These are phyloP conservation scores for Massariosphaeria phaeospora DNA, from an alignment of 495 filamentous ascomycete genomes.

Conservation along the genomic window DNA sequence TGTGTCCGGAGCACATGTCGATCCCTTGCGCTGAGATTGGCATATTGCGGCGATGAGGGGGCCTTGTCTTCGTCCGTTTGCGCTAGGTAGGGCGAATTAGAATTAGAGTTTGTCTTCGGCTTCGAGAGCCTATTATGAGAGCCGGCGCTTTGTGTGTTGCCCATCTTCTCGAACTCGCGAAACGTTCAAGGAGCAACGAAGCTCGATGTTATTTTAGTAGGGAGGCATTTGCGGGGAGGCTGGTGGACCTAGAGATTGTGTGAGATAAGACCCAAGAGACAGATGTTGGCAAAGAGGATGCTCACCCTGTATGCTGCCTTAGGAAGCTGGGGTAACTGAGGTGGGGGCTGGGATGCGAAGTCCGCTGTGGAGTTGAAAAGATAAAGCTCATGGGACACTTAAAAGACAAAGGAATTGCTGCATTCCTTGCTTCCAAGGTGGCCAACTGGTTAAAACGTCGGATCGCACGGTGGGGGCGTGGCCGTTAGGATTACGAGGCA, in stretches of 20 bases:
- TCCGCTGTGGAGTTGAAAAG: background rate
- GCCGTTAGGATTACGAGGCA: conserved; percentile 17
- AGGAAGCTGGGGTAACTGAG: background rate
- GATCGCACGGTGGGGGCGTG: background rate
- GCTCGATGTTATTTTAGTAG: conserved; percentile 1
- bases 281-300: background rate
- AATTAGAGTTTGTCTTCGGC: conserved; percentile 32
- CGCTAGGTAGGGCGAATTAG: conserved; percentile 19
- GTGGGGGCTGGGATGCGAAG: background rate
- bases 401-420: background rate
- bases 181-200: background rate
- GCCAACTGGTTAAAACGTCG: background rate
- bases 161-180: conserved; percentile 19
- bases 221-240: background rate
- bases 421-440: background rate
- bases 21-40: conserved; percentile 17
- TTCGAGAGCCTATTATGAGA: conserved; percentile 32
- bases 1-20: conserved; percentile 16
- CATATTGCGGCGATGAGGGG: conserved; percentile 22
- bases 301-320: conserved; percentile 7
- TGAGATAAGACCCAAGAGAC: background rate
- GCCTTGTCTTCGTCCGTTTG: conserved; percentile 13
- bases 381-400: background rate
- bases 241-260: background rate
- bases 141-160: conserved; percentile 23